Evolutionary conservation across 2,329 filamentous ascomycete species (phyloP), one percentile per base, ranked within the genome.

Genomic region (Cercospora berteroae): DNA sequence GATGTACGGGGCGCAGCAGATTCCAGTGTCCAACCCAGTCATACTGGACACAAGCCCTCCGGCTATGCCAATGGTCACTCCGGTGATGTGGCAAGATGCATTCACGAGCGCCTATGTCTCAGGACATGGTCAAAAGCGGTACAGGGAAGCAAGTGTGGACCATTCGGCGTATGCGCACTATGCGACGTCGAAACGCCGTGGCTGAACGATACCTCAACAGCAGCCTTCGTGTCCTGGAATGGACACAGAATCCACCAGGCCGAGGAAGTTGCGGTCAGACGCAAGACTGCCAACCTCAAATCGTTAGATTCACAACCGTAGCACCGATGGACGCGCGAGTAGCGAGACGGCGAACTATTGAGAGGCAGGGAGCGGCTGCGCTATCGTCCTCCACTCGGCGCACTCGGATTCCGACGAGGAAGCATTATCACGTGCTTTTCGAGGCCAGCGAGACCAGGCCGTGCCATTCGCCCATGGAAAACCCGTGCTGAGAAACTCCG

Each of bases 11-110:
- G 33, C 69, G 56, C 72, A 72, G 48, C 72, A 67, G 50, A 52
- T 73, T 10, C 64, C 72, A 36, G 69, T 70, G 23, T 69, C 66
- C 23, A 65, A 50, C 58, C 57, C 69, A 48, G 63, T 71, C 23
- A 63, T 70, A 20, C 66, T 69, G 23, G 69, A 72, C 50, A 60
- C 67, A 39, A 67, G 68, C 16, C 66, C 68, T 27, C 70, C 70
- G 42, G 64, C 69, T 18, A 71, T 72, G 68, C 75, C 74, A 12
- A 74, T 74, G 61, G 82, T 84, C 31, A 83, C 82, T n/a, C 82
- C 82, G 4, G 79, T 80, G 42, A 83, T 83, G 82, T 84, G 82
- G 82, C 82, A 84, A 72, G 81, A 83, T 64, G 82, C 81, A 2
- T 83, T 84, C 64, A 77, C 76, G 12, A 76, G 71, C 44, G 76